phyloP scores from a whole-genome alignment of 1,284 basidiomycete genomes.

The Moesziomyces parantarcticus region DNA sequence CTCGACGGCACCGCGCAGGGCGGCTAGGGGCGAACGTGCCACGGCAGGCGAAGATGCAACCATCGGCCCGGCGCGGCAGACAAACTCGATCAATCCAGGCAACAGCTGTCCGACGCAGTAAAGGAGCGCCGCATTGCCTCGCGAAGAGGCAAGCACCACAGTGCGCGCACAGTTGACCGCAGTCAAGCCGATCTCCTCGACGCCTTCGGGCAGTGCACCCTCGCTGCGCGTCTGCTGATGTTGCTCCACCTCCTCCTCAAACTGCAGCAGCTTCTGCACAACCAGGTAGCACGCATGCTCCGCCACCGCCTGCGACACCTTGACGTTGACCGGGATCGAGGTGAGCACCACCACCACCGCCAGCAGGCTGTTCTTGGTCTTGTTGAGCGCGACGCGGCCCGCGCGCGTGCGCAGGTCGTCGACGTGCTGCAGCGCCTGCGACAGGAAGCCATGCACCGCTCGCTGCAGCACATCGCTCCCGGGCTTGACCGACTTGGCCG shows the following conservation, averaged over 20 bases:
- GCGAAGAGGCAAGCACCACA: constrained; percentile 69
- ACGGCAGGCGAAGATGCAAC: constrained; percentile 6
- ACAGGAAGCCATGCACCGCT: constrained; percentile 85
- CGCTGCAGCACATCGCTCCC: constrained; percentile 68
- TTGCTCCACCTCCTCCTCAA: constrained; percentile 72
- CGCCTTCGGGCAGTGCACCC: constrained; percentile 42
- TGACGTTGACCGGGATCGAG: constrained; percentile 76
- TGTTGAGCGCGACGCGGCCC: constrained; percentile 80
- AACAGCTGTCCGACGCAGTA: constrained; percentile 80
- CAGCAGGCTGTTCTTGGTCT: constrained; percentile 90
- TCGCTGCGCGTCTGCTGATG: constrained; percentile 63
- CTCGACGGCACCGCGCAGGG: constrained; percentile 73
- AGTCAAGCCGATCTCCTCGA: constrained; percentile 77
- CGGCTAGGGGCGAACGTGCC: constrained; percentile 66
- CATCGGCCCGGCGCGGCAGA: constrained; percentile 72
- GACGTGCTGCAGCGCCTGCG: constrained; percentile 83
- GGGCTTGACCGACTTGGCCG: constrained; percentile 55
- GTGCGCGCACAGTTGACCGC: constrained; percentile 89
- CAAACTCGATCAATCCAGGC: constrained; percentile 81
- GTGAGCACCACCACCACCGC: constrained; percentile 87
- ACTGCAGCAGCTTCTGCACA: constrained; percentile 77
- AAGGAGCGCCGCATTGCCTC: constrained; percentile 77
- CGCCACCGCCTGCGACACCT: constrained; percentile 79
- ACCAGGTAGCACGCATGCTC: constrained; percentile 88
- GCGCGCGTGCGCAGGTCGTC: constrained; percentile 80